Evolutionary conservation across 2,329 filamentous ascomycete species (phyloP).

Genomic region (Tolypocladium album): DNA sequence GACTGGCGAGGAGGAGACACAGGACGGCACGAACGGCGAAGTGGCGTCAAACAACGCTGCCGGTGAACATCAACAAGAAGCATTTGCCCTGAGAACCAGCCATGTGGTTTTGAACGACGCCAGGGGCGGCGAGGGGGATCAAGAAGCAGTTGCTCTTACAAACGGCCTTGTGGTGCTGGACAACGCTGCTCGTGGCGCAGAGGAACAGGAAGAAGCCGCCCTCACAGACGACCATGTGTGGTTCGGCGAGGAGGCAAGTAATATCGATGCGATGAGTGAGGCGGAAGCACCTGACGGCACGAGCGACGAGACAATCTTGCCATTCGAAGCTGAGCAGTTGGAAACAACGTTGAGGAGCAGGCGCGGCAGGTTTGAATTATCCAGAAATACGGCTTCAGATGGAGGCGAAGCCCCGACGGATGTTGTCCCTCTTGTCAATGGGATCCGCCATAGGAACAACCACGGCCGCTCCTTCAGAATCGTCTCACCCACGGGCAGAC

Average conservation of each 20-base stretch:
- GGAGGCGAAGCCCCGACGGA: background rate
- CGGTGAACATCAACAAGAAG: background rate
- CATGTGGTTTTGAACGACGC: background rate
- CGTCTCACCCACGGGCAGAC: background rate
- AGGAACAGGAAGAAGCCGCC: too few species aligned
- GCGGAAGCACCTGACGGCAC: background rate
- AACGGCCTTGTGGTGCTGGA: too few species aligned
- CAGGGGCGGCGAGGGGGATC: too few species aligned
- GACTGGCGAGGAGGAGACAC: background rate
- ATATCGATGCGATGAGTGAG: background rate
- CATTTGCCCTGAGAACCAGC: too few species aligned
- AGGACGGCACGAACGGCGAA: background rate
- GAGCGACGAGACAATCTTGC: background rate
- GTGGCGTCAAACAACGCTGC: too few species aligned
- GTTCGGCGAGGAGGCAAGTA: too few species aligned
- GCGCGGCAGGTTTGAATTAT: background rate
- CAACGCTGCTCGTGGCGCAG: too few species aligned
- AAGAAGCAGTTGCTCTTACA: too few species aligned
- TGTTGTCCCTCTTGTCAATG: background rate
- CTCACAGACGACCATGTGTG: too few species aligned
- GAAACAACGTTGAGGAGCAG: background rate
- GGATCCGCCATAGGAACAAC: background rate
- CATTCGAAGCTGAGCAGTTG: background rate
- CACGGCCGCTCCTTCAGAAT: background rate
- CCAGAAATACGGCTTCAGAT: background rate